Evolutionary conservation across 371 early-diverging fungal species (phyloP).

Genomic region (Apophysomyces ossiformis): DNA sequence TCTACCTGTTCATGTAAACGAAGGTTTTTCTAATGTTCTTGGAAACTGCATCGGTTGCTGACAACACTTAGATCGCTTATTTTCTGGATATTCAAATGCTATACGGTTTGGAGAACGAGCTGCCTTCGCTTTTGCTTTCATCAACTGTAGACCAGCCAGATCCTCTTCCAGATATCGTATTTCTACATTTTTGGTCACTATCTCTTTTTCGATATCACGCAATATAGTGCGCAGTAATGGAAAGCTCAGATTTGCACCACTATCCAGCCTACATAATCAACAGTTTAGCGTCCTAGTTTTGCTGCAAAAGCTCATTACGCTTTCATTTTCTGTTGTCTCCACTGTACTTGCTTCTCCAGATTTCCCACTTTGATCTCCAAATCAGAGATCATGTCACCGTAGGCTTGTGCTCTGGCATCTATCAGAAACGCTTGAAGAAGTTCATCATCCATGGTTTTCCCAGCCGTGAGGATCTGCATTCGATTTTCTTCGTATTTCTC

Average conservation of each 20-base stretch:
- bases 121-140: background rate
- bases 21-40: background rate
- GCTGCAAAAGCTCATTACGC: too few relatives aligned
- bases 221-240: background rate
- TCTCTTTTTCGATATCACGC: background rate
- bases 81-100: background rate
- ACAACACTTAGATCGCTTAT: background rate
- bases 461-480: background rate
- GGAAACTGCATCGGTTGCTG: background rate
- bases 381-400: background rate
- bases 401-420: background rate
- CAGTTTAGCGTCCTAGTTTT: background rate
- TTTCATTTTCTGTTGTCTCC: too few relatives aligned
- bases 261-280: background rate
- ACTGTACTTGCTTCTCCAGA: background rate
- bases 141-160: background rate
- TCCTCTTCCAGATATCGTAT: background rate
- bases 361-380: background rate
- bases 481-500: background rate
- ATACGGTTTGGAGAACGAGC: background rate
- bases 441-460: constrained; percentile 1
- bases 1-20: too few relatives aligned
- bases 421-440: constrained; percentile 1
- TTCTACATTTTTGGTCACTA: background rate
- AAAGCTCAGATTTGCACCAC: background rate